Base-by-base conservation (phyloP, 768 basidiomycete genomes). In the Filobasidium floriforme region DNA sequence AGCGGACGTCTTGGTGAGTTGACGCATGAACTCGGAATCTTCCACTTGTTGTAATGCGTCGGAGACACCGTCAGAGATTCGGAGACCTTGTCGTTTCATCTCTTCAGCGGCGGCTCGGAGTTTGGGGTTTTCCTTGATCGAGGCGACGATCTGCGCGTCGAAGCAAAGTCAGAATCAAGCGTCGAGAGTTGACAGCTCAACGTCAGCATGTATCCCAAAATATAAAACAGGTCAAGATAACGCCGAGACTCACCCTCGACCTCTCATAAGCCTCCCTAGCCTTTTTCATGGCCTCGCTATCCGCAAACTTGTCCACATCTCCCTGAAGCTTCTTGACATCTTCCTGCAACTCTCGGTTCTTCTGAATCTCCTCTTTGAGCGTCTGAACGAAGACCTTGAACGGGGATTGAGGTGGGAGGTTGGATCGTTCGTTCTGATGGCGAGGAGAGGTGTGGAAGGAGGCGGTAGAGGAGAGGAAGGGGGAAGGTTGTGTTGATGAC, bases 251-350 rank as follows among this genome's bases (percentile, higher is more conserved):
- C 75, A 97, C 93, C 80, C 94, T 84, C 9, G 94, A 92, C 68
- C 88, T 85, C 81, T 98, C 94, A 80, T 98, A 98, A 66, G 90
- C 86, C 60, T 89, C 92, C 76, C 84, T 85, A 1, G 92, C 92
- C 73, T 84, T 84, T 81, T 90, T 91, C 91, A 99, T 88, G 15
- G 92, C 88, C 76, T 94, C 92, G 62, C 90, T 92, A 77, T 97
- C 96, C 82, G 97, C 93, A 59, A 97, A 80, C 80, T 96, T 96
- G 81, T 91, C 90, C 43, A 96, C 94, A 78, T 98, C 92, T 69
- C 96, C 96, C 80, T 94, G 91, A 19, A 99, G 83, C 80, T 96
- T 91, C 81, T 92, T 93, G 59, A 97, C 88, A 79, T 94, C 94
- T 41, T 98, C 93, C 81, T 94, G 91, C 60, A 96, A 82, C 77